Conservation (phyloP, 176 grass and related monocot genomes). For the Aegilops longissima region DNA sequence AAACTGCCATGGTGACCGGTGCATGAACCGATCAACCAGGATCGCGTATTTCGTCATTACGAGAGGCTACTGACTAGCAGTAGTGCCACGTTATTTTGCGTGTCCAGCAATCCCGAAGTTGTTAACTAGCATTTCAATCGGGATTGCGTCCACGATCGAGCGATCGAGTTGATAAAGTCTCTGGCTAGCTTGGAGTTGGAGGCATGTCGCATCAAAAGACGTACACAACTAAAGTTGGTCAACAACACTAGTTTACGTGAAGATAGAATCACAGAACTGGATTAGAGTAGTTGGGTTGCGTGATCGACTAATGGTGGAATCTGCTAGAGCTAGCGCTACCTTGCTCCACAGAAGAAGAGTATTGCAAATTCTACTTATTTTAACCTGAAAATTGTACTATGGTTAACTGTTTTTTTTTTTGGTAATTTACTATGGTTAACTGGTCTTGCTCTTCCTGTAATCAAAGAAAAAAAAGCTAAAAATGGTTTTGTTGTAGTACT, state of each 20-base stretch:
- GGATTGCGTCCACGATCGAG: slow-evolving; percentile 25
- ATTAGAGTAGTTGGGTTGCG: neutral
- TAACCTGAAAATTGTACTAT: too few relatives aligned
- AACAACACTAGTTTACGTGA: neutral
- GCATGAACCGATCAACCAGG: neutral
- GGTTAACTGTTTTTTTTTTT: neutral
- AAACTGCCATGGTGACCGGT: neutral
- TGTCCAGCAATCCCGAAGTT: neutral
- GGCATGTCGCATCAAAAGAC: slow-evolving; percentile 30
- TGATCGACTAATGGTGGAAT: neutral
- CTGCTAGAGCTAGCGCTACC: neutral
- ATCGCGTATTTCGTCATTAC: neutral
- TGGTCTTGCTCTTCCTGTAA: too few relatives aligned
- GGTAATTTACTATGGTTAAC: too few relatives aligned
- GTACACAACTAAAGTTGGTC: neutral
- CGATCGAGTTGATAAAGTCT: neutral
- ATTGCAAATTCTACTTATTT: neutral
- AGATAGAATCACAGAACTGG: neutral
- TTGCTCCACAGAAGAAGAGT: neutral
- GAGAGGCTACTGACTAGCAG: neutral
- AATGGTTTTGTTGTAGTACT: neutral
- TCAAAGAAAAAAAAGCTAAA: too few relatives aligned
- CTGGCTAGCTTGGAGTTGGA: neutral
- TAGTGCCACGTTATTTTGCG: neutral
- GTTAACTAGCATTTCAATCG: neutral